Conservation (phyloP, 2,329 filamentous ascomycete species). For the Fusarium nematophilum region DNA sequence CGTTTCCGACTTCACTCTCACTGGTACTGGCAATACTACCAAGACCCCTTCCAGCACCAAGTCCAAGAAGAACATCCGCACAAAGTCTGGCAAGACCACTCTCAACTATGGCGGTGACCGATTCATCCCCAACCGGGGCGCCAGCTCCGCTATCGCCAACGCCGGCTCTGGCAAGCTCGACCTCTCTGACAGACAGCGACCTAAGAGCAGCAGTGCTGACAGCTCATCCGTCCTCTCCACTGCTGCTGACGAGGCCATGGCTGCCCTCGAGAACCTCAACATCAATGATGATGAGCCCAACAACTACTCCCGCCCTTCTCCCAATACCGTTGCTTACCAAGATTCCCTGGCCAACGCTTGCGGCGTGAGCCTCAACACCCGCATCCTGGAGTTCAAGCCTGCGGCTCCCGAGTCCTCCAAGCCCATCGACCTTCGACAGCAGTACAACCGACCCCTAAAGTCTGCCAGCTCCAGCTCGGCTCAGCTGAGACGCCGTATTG, state of each 20-base stretch:
- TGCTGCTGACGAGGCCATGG: conserved; percentile 82
- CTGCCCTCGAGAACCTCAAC: conserved; percentile 82
- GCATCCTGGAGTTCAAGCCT: conserved; percentile 98
- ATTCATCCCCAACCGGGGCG: conserved; percentile 93
- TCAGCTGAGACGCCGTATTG: conserved; percentile 90
- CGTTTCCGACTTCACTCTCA: conserved; percentile 91
- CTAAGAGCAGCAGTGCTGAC: conserved; percentile 77
- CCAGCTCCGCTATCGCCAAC: conserved; percentile 89
- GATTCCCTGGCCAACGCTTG: conserved; percentile 91
- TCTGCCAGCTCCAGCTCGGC: conserved; percentile 77
- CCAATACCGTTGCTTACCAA: conserved; percentile 90
- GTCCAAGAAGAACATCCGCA: conserved; percentile 65
- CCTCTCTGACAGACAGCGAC: conserved; percentile 72
- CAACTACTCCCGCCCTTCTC: conserved; percentile 81
- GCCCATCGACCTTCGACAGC: conserved; percentile 95
- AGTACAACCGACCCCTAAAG: conserved; percentile 97
- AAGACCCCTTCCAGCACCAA: conserved; percentile 70
- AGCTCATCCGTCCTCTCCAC: conserved; percentile 81
- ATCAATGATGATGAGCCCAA: conserved; percentile 76
- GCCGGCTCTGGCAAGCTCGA: conserved; percentile 87
- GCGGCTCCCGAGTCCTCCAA: conserved; percentile 98
- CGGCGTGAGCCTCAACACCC: conserved; percentile 91
- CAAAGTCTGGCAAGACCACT: conserved; percentile 80
- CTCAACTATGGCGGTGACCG: conserved; percentile 85
- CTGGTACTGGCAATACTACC: conserved; percentile 75